Percentiles rank a stretch among this genome's conserved stretches.
phyloP scores from a whole-genome alignment of 2,329 filamentous ascomycete genomes.

The Venturia effusa region DNA sequence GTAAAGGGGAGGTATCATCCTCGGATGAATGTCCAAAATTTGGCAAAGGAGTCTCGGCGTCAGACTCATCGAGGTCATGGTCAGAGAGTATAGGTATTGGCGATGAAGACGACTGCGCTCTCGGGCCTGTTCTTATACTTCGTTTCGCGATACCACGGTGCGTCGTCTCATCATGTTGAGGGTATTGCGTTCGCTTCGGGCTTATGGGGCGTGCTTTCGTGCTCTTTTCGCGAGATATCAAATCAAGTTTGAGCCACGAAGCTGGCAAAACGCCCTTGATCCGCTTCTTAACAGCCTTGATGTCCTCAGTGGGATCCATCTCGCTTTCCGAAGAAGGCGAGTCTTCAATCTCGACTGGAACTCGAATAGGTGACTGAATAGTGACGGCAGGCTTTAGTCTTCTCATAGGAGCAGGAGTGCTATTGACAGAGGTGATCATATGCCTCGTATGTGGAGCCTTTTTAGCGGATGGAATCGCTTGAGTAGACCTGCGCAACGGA shows the following conservation, averaged over 20 bases:
- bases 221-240: constrained; percentile 21
- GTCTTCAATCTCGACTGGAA: neutral
- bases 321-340: constrained; percentile 7
- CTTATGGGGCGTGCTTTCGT: constrained; percentile 11
- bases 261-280: constrained; percentile 40
- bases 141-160: constrained; percentile 8
- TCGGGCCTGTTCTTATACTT: neutral
- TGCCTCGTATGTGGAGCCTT: neutral
- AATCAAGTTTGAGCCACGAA: constrained; percentile 38
- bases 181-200: neutral
- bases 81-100: neutral
- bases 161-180: neutral
- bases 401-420: neutral
- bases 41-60: neutral
- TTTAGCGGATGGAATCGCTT: neutral
- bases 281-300: constrained; percentile 14
- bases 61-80: constrained; percentile 5
- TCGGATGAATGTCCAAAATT: neutral
- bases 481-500: neutral
- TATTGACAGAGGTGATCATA: neutral
- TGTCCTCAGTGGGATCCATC: neutral
- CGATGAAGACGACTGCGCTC: neutral
- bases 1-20: neutral
- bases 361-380: neutral
- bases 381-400: neutral